These are phyloP conservation scores for Nepenthes gracilis DNA, from an alignment of 148 eudicot genomes.

Conservation along the genomic window DNA sequence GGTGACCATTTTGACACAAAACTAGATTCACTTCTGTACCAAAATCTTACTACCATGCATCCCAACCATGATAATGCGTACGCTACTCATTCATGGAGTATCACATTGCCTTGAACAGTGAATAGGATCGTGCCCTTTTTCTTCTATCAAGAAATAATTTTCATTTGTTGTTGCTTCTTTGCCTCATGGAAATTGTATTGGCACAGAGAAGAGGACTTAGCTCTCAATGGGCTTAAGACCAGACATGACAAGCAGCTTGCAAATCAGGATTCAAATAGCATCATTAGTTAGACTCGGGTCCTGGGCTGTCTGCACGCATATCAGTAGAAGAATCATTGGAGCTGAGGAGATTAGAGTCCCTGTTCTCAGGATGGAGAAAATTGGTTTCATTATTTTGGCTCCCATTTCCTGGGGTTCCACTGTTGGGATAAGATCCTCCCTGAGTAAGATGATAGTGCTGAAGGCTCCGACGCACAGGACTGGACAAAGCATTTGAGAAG, in stretches of 20 bases:
- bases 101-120: too few relatives aligned
- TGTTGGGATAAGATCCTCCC: conserved; percentile 25
- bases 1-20: too few relatives aligned
- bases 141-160: too few relatives aligned
- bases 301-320: conserved; percentile 75
- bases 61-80: background rate
- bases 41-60: background rate
- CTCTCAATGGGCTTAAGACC: too few relatives aligned
- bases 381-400: conserved; percentile 27
- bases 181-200: too few relatives aligned
- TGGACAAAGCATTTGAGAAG: conserved; percentile 78
- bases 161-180: too few relatives aligned
- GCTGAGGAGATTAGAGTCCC: conserved; percentile 33
- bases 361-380: conserved; percentile 20
- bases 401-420: background rate
- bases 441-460: conserved; percentile 65
- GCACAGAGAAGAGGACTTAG: too few relatives aligned
- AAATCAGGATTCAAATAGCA: background rate
- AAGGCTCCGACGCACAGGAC: conserved; percentile 74
- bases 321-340: conserved; percentile 75
- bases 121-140: too few relatives aligned
- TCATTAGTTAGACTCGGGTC: conserved; percentile 50
- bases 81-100: too few relatives aligned
- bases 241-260: too few relatives aligned
- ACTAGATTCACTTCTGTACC: too few relatives aligned